Conservation (phyloP, 202 grass and related monocot species). For the Hordeum pubiflorum region DNA sequence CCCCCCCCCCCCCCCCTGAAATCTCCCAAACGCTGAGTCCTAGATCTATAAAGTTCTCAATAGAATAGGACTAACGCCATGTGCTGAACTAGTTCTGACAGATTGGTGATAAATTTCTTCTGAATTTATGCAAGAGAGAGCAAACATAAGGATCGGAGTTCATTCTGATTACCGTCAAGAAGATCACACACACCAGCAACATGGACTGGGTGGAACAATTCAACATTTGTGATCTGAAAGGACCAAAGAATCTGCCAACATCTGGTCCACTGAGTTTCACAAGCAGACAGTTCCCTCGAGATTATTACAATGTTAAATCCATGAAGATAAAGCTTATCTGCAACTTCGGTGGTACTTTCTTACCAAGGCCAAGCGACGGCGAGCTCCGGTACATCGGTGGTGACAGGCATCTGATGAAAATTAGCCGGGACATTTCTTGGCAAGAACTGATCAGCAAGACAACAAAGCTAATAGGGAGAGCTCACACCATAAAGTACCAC, state of each 20-base stretch:
- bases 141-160: background rate
- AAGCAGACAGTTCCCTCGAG: slow-evolving; percentile 2
- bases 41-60: background rate
- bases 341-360: slow-evolving; percentile 68
- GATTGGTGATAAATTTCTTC: slow-evolving; percentile 38
- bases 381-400: slow-evolving; percentile 72
- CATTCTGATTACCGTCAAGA: background rate
- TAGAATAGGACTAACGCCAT: slow-evolving; percentile 10
- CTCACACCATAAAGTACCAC: slow-evolving; percentile 75
- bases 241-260: background rate
- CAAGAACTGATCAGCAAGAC: slow-evolving; percentile 47
- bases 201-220: slow-evolving; percentile 20
- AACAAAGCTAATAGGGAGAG: slow-evolving; percentile 31
- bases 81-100: slow-evolving; percentile 43
- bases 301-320: background rate
- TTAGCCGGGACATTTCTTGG: slow-evolving; percentile 58
- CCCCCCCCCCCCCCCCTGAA: background rate
- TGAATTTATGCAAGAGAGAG: slow-evolving; percentile 45
- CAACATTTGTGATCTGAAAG: slow-evolving; percentile 10
- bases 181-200: background rate
- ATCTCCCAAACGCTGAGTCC: background rate
- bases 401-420: slow-evolving; percentile 51
- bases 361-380: slow-evolving; percentile 67
- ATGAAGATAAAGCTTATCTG: slow-evolving; percentile 67
- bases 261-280: slow-evolving; percentile 14